Evolutionary conservation across 2,329 filamentous ascomycete genomes (phyloP), one percentile per base, ranked within the genome.

Genomic region (Epichloe sp.): DNA sequence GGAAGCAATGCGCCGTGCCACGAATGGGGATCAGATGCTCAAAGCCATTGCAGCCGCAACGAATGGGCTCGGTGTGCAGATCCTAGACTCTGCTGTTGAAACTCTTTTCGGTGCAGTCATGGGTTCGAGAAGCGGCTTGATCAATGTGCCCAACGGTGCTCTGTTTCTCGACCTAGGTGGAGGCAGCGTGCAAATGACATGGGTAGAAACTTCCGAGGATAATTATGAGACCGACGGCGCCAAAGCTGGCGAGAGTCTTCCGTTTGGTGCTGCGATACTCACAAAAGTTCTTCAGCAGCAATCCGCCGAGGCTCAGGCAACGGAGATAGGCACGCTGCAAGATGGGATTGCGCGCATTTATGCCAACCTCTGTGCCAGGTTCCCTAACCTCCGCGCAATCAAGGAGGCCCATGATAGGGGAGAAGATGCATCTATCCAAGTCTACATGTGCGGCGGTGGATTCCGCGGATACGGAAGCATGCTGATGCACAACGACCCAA

Each of bases 401-500:
- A 62, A 55, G 12, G 59, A 66, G 19, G 70, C 72, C 14, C 64
- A 69, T 31, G 59, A 65, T 21, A 55, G 54, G 17, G 59, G 60
- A 34, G 54, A 59, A 36, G 54, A 60, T 41, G 55, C 57, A 47
- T 77, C 77, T 4, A 73, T 89, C 52, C 80, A 85, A 36, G 72
- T 95, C 8, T 95, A 90, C 63, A 80, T 96, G 52, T 95, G 86
- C 55, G 90, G 90, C 43, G 90, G 90, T 23, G 90, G 90, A 0
- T 95, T 95, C 63, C 76, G 90, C 37, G 90, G 90, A 15, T 95
- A 94, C 74, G 90, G 89, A 6, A 94, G 88, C 65, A 82, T 95
- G 61, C 74, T 95, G 49, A 90, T 95, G 85, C 82, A 85, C 62
- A 77, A 79, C 57, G 86, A 91, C 59, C 67, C 72, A 5, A 77